Evolutionary conservation across 208 protist species (phyloP).

Genomic region (Eutreptiella sp.): DNA sequence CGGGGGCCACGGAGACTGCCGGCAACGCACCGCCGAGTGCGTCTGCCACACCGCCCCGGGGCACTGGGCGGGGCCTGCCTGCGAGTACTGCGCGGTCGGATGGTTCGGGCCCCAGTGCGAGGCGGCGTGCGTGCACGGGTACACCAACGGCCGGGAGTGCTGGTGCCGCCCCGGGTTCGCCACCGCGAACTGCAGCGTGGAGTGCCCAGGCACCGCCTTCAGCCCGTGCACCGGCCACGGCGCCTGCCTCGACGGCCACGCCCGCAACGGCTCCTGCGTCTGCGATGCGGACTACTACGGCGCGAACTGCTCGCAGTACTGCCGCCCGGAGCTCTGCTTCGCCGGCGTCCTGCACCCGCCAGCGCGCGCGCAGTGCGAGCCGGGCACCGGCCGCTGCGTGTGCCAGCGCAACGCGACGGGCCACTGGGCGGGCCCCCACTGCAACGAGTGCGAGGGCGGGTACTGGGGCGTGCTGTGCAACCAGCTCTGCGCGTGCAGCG

Average conservation of each 20-base stretch:
- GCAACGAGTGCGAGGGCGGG: slow-evolving; percentile 14
- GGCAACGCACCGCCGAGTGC: slow-evolving; percentile 8
- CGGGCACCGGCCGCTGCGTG: slow-evolving; percentile 3
- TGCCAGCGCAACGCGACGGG: slow-evolving; percentile 26
- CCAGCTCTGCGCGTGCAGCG: slow-evolving; percentile 22
- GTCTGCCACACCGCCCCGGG: not conserved
- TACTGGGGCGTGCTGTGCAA: slow-evolving; percentile 21
- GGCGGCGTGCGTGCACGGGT: slow-evolving; percentile 3
- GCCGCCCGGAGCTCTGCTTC: too few relatives aligned
- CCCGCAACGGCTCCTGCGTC: slow-evolving; percentile 12
- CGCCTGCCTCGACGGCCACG: slow-evolving; percentile 7
- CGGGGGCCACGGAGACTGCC: slow-evolving; percentile 3
- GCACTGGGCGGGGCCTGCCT: slow-evolving; percentile 15
- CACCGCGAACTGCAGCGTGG: slow-evolving; percentile 1
- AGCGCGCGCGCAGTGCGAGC: not conserved
- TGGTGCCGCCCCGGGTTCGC: slow-evolving; percentile 17
- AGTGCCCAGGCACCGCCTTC: not conserved
- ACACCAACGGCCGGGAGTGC: slow-evolving; percentile 2
- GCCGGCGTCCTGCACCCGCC: too few relatives aligned
- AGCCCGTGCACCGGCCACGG: slow-evolving; percentile 2
- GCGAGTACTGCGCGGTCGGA: slow-evolving; percentile 5
- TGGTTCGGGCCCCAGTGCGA: slow-evolving; percentile 16
- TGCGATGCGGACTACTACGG: slow-evolving; percentile 30
- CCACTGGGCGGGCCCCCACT: slow-evolving; percentile 16
- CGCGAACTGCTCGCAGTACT: slow-evolving; percentile 9